Conservation (phyloP, 2,329 filamentous ascomycete genomes). For the Calonectria naviculata region DNA sequence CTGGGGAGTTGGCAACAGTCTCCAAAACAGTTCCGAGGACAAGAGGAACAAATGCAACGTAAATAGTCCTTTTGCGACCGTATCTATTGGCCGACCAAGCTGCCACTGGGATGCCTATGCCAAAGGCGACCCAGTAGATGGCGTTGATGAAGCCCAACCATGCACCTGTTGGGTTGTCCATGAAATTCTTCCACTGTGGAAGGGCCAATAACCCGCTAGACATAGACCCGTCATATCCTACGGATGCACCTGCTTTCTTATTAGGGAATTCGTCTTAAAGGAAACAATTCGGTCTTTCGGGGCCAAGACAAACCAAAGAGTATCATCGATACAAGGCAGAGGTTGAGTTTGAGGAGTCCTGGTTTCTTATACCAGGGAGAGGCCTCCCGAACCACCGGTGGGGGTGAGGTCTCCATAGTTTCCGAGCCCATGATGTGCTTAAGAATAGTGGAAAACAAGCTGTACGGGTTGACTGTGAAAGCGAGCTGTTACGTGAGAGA, state of each 20-base stretch:
- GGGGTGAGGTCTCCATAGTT: too few species aligned
- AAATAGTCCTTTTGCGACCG: slow-evolving; percentile 17
- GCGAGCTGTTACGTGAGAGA: too few species aligned
- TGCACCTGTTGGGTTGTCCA: slow-evolving; percentile 22
- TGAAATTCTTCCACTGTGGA: slow-evolving; percentile 22
- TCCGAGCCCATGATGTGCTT: too few species aligned
- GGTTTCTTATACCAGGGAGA: not conserved
- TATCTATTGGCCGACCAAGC: slow-evolving; percentile 24
- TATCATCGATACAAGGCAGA: not conserved
- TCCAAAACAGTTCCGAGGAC: slow-evolving; percentile 10
- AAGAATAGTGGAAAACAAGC: not conserved
- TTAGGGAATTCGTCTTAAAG: too few species aligned
- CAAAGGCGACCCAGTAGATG: slow-evolving; percentile 12
- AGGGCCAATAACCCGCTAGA: slow-evolving; percentile 12
- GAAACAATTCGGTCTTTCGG: not conserved
- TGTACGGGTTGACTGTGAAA: not conserved
- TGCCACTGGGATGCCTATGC: slow-evolving; percentile 15
- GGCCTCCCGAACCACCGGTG: not conserved
- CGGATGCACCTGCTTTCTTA: not conserved
- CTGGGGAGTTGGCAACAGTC: not conserved
- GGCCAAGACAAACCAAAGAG: not conserved
- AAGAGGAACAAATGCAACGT: slow-evolving; percentile 15
- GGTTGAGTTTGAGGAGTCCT: not conserved
- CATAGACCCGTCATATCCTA: slow-evolving; percentile 3
- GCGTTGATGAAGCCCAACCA: slow-evolving; percentile 30